A percentile compares a stretch with the other conserved stretches of the same genome.
phyloP scores from a whole-genome alignment of 2,329 filamentous ascomycete species.

The Knoxdaviesia proteae region DNA sequence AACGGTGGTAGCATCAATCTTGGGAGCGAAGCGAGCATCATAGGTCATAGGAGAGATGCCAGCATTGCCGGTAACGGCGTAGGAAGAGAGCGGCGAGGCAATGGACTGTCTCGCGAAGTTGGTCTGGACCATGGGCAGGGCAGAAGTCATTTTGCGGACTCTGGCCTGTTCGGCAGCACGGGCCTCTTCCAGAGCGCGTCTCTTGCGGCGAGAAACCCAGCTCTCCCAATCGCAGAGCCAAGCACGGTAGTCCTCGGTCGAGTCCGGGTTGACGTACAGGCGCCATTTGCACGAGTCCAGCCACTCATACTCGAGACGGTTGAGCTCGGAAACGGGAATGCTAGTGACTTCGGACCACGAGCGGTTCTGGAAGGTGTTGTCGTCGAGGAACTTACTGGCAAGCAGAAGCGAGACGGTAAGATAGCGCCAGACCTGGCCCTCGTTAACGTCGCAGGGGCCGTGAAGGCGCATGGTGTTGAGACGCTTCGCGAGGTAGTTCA shows the following conservation, averaged over 20 bases:
- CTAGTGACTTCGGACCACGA: constrained; percentile 93
- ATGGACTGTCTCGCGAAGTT: constrained; percentile 5
- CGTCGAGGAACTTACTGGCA: constrained; percentile 88
- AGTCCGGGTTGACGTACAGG: constrained; percentile 67
- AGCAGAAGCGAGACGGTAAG: constrained; percentile 68
- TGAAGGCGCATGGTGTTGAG: constrained; percentile 49
- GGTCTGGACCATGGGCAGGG: constrained; percentile 26
- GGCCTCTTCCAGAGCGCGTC: constrained; percentile 18
- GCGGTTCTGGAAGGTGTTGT: constrained; percentile 94
- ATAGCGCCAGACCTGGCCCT: constrained; percentile 68
- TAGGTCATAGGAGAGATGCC: no score
- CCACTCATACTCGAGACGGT: constrained; percentile 75
- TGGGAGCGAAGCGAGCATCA: no score
- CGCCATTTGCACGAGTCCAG: constrained; percentile 63
- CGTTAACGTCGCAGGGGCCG: constrained; percentile 33
- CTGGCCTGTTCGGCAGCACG: constrained; percentile 10
- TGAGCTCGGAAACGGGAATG: constrained; percentile 66
- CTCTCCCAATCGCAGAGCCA: constrained; percentile 41
- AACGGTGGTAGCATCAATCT: no score
- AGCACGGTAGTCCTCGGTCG: constrained; percentile 48
- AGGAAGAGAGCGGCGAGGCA: constrained; percentile 10
- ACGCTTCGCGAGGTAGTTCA: constrained; percentile 73
- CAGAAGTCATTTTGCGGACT: constrained; percentile 27
- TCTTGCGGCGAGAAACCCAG: constrained; percentile 33
- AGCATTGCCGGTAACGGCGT: constrained; percentile 10